Conservation (phyloP, 129 eudicot species). For the carrot (Daucus carota) region DH1_v3.0 NC_030388.2:547001-547500, state of each 20-base stretch:
- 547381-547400: background rate
- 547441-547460: background rate
- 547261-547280: constrained; percentile 49
- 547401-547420: background rate
- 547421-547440: background rate
- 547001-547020: constrained; percentile 50
- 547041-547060: constrained; percentile 40
- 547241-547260: constrained; percentile 88
- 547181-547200: constrained; percentile 78
- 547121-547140: background rate
- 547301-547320: background rate
- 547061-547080: background rate
- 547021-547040: constrained; percentile 75
- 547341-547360: background rate
- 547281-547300: constrained; percentile 1
- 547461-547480: background rate
- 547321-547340: background rate
- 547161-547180: constrained; percentile 25
- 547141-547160: background rate
- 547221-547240: constrained; percentile 84
- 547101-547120: background rate
- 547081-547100: background rate
- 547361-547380: background rate
- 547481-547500: background rate
- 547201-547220: constrained; percentile 49